Percentiles rank a stretch among this genome's conserved stretches.
Evolutionary conservation across 345 rosid species (phyloP).

Genomic region (Lepidium africanum): DNA sequence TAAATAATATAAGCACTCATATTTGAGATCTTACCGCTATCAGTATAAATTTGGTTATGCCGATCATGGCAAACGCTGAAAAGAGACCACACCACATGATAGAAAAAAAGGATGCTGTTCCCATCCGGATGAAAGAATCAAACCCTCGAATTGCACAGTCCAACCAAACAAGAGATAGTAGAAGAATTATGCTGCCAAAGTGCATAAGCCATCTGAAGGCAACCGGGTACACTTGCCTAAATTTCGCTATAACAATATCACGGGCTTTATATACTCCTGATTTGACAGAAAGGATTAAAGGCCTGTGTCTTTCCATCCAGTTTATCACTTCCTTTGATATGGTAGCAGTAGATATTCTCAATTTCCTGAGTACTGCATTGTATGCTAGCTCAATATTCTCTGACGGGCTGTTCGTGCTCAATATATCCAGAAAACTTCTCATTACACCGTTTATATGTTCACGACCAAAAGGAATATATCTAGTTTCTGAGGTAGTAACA

Average conservation of each 20-base stretch:
- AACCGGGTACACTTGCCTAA: slow-evolving; percentile 48
- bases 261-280: slow-evolving; percentile 33
- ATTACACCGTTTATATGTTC: slow-evolving; percentile 30
- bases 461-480: slow-evolving; percentile 26
- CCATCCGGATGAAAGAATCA: slow-evolving; percentile 80
- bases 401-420: slow-evolving; percentile 40
- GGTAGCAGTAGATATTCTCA: slow-evolving; percentile 33
- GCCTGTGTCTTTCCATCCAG: slow-evolving; percentile 63
- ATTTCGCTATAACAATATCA: slow-evolving; percentile 44
- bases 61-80: slow-evolving; percentile 72
- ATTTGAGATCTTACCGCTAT: slow-evolving; percentile 50
- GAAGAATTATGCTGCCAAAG: slow-evolving; percentile 62
- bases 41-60: slow-evolving; percentile 60
- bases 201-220: slow-evolving; percentile 60
- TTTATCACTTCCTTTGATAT: slow-evolving; percentile 36
- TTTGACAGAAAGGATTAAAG: slow-evolving; percentile 32
- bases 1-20: not conserved
- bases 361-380: slow-evolving; percentile 35
- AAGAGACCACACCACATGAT: slow-evolving; percentile 87
- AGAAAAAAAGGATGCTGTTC: slow-evolving; percentile 75
- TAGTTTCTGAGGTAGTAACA: slow-evolving; percentile 29
- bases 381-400: slow-evolving; percentile 41
- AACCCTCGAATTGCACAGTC: slow-evolving; percentile 81
- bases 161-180: slow-evolving; percentile 76
- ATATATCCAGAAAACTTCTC: slow-evolving; percentile 34